phyloP scores from a whole-genome alignment of 192 early-diverging fungal species.

The Coemansia sp. region DNA sequence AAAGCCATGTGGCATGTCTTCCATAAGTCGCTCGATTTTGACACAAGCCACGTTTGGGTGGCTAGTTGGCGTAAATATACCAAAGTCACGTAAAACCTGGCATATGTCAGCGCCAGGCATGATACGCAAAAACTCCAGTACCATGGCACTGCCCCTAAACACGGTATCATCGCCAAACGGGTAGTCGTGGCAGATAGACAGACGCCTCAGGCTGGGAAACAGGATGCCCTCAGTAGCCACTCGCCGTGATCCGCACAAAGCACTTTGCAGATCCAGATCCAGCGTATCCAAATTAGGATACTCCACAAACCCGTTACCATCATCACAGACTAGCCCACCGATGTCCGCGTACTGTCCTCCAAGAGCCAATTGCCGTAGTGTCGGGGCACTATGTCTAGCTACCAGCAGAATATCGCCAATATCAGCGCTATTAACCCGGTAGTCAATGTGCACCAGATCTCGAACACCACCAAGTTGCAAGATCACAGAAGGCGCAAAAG shows the following conservation, averaged over 20 bases:
- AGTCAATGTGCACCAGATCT: not conserved
- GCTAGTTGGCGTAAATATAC: not conserved
- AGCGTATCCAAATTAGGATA: not conserved
- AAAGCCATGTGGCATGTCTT: not conserved
- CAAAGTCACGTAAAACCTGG: not conserved
- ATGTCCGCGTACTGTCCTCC: not conserved
- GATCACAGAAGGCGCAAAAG: not conserved
- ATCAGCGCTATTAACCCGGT: not conserved
- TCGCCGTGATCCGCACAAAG: not conserved
- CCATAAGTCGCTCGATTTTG: not conserved
- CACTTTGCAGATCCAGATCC: not conserved
- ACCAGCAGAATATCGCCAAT: not conserved
- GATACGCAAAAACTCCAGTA: constrained; percentile 2
- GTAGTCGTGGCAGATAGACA: not conserved
- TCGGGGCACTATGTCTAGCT: not conserved
- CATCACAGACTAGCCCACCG: not conserved
- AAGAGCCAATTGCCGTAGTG: not conserved
- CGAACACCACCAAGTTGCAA: not conserved
- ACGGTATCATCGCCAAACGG: constrained; percentile 10
- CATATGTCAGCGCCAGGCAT: not conserved
- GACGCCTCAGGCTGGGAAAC: not conserved
- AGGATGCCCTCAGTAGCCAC: not conserved
- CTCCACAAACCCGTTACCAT: not conserved
- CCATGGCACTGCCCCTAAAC: not conserved
- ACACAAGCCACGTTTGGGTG: not conserved